These are phyloP conservation scores for Lepiota subincarnata DNA, from an alignment of 768 basidiomycete species.

Conservation along the genomic window DNA sequence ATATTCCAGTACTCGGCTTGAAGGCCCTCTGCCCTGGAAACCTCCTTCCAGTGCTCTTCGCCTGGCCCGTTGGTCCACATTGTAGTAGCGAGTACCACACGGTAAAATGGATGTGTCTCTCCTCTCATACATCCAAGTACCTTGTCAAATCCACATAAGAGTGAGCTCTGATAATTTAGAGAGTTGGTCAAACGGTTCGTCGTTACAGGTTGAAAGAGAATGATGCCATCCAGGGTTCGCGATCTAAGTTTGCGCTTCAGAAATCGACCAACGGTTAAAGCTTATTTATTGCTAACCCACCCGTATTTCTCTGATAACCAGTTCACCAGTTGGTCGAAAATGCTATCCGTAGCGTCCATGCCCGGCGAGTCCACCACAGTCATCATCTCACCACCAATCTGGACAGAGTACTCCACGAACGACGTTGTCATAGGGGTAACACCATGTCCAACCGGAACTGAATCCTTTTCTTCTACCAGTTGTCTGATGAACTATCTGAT, in stretches of 20 bases:
- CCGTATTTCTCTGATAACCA: background rate
- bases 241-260: background rate
- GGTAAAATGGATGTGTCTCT: background rate
- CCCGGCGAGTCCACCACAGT: constrained; percentile 1
- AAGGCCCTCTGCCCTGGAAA: background rate
- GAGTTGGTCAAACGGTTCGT: background rate
- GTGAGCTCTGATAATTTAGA: background rate
- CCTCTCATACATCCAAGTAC: background rate
- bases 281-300: too few relatives aligned
- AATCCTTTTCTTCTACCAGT: background rate
- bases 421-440: background rate
- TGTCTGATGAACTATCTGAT: background rate
- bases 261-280: too few relatives aligned
- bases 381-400: background rate
- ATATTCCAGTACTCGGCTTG: background rate
- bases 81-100: background rate
- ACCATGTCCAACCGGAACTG: background rate
- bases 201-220: background rate
- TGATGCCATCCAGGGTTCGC: background rate
- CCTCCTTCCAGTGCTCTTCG: too few relatives aligned
- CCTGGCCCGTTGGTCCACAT: background rate
- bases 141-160: background rate
- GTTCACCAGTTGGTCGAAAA: background rate
- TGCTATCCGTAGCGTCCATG: background rate
- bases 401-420: background rate